A percentile compares a stretch with the other conserved stretches of the same genome.
Evolutionary conservation across 2,329 filamentous ascomycete genomes (phyloP).

Genomic region (Bisporella sp.): DNA sequence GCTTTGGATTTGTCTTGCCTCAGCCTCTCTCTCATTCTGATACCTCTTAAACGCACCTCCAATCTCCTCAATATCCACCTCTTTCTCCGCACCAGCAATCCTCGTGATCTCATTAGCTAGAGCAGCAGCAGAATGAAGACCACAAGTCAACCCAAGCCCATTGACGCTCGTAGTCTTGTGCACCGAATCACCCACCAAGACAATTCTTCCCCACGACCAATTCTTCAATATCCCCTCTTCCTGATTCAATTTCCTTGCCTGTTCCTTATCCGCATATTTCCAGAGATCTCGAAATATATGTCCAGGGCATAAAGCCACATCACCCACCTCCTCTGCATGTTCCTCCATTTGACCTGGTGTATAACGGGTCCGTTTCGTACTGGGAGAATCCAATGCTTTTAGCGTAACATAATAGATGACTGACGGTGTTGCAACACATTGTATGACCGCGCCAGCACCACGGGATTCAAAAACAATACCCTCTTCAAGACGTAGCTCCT

Average conservation of each 20-base stretch:
- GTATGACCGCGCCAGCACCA: not conserved
- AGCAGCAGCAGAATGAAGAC: not conserved
- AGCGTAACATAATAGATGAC: not conserved
- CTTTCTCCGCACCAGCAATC: not conserved
- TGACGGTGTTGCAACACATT: not conserved
- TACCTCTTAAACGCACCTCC: not conserved
- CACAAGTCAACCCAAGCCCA: not conserved
- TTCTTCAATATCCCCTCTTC: conserved; percentile 4
- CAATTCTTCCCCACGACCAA: conserved; percentile 3
- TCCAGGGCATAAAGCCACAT: not conserved
- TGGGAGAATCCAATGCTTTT: not conserved
- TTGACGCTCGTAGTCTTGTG: conserved; percentile 5
- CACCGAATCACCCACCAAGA: conserved; percentile 6
- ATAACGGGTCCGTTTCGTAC: not conserved
- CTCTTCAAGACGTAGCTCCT: not conserved
- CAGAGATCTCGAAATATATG: not conserved
- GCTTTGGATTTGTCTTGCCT: too few relatives aligned
- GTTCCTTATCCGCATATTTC: not conserved
- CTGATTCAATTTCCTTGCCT: conserved; percentile 1
- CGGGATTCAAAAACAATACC: not conserved
- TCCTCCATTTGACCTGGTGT: conserved; percentile 1
- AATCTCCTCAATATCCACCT: not conserved
- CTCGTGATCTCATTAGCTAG: conserved; percentile 1
- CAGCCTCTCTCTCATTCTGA: not conserved
- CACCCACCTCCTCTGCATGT: not conserved